Evolutionary conservation across 768 basidiomycete species (phyloP).

Genomic region (Boletus rex-veris): DNA sequence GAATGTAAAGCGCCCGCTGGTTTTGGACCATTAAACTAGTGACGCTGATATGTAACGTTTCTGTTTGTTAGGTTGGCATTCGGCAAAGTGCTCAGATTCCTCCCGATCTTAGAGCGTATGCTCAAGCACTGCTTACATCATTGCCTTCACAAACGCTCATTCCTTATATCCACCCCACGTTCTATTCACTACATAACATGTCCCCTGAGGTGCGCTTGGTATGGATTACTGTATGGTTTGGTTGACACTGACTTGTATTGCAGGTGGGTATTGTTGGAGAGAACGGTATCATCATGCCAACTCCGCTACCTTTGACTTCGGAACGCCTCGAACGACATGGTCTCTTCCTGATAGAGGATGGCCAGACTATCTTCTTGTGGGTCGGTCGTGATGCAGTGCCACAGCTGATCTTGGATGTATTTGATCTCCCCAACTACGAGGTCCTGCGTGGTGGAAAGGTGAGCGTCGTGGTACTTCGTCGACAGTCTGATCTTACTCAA

Average conservation of each 20-base stretch:
- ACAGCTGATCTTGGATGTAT: constrained; percentile 90
- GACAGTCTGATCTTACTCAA: not conserved
- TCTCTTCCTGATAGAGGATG: constrained; percentile 94
- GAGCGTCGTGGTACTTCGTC: not conserved
- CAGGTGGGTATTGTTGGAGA: constrained; percentile 92
- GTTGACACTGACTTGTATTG: constrained; percentile 4
- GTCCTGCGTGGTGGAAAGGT: constrained; percentile 94
- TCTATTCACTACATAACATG: constrained; percentile 98
- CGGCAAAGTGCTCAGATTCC: constrained; percentile 97
- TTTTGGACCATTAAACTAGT: not conserved
- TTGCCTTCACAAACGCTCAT: constrained; percentile 87
- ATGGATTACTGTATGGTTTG: not conserved
- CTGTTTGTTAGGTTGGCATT: constrained; percentile 67
- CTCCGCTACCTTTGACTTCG: constrained; percentile 86
- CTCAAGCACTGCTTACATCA: constrained; percentile 87
- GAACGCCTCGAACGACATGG: constrained; percentile 94
- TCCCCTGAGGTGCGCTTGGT: constrained; percentile 64
- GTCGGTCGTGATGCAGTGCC: constrained; percentile 99
- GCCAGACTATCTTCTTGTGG: constrained; percentile 97
- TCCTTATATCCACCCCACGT: constrained; percentile 91
- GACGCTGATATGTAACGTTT: not conserved
- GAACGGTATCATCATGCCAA: constrained; percentile 82
- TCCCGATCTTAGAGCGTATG: constrained; percentile 92
- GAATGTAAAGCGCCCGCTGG: constrained; percentile 58
- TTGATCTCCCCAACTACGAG: constrained; percentile 84